Evolutionary conservation across 2,329 filamentous ascomycete species (phyloP).

Genomic region (Colletotrichum sidae): DNA sequence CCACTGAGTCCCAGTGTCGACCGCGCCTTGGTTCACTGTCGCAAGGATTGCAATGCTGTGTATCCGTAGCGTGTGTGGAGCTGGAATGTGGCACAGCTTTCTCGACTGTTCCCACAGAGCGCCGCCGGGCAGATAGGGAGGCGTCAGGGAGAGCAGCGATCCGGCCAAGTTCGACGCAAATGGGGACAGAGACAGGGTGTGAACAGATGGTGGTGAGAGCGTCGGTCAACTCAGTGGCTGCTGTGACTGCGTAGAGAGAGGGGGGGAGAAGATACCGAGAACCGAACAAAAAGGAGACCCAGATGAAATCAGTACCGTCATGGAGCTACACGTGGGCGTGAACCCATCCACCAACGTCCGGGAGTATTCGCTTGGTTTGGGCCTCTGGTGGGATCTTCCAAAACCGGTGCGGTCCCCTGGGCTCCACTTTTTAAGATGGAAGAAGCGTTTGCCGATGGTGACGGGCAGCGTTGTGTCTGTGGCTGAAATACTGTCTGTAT

Average conservation of each 20-base stretch:
- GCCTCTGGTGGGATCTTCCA: conserved; percentile 22
- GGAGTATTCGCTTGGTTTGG: conserved; percentile 25
- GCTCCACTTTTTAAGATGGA: conserved; percentile 38
- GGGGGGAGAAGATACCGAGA: conserved; percentile 1
- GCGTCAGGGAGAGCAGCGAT: background rate
- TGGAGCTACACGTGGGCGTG: conserved; percentile 14
- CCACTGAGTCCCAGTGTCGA: background rate
- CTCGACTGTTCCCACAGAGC: background rate
- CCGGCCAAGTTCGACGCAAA: background rate
- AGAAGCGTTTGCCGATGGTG: conserved; percentile 37
- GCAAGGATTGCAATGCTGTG: background rate
- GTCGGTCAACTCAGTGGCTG: background rate
- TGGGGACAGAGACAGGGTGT: background rate
- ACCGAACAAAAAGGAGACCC: background rate
- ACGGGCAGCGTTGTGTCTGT: conserved; percentile 21
- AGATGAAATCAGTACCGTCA: background rate
- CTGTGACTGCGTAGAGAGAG: conserved; percentile 15
- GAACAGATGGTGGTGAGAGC: background rate
- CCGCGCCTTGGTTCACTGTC: background rate
- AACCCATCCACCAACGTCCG: background rate
- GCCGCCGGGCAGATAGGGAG: conserved; percentile 1
- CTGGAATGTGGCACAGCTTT: background rate
- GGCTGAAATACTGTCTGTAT: conserved; percentile 7
- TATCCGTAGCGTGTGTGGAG: background rate
- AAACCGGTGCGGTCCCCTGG: conserved; percentile 37